phyloP scores from a whole-genome alignment of 192 early-diverging fungal species.

The Lunasporangiospora selenospora region DNA sequence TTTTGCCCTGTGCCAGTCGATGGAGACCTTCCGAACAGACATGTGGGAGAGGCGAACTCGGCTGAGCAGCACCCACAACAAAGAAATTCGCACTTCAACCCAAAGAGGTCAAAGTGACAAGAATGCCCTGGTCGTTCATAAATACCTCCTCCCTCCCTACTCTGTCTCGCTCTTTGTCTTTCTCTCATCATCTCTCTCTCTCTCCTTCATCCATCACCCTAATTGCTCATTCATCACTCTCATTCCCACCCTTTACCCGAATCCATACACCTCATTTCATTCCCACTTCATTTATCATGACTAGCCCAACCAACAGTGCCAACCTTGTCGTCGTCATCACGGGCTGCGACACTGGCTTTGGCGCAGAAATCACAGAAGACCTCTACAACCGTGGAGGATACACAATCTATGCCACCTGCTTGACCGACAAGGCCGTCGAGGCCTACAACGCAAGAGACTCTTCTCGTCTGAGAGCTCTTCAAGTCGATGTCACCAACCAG shows the following conservation, averaged over 20 bases:
- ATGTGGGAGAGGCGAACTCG: too few species aligned
- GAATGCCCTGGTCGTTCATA: too few species aligned
- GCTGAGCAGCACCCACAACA: too few species aligned
- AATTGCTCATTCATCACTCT: too few species aligned
- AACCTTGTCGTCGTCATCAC: constrained; percentile 41
- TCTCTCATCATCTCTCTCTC: background rate
- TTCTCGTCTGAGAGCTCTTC: constrained; percentile 29
- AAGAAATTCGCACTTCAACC: too few species aligned
- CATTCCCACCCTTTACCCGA: background rate
- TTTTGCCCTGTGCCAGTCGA: too few species aligned
- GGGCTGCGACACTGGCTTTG: constrained; percentile 43
- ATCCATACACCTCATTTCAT: background rate
- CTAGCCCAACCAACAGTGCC: constrained; percentile 25
- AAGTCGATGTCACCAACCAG: constrained; percentile 46
- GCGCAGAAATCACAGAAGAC: constrained; percentile 38
- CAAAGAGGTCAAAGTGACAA: too few species aligned
- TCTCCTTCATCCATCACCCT: background rate
- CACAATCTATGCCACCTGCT: constrained; percentile 42
- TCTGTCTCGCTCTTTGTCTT: background rate
- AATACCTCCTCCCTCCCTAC: too few species aligned
- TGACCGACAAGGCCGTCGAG: constrained; percentile 30
- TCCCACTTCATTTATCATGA: background rate
- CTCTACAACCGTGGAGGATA: constrained; percentile 31
- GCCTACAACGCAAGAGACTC: constrained; percentile 25
- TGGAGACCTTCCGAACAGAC: too few species aligned